Base-by-base conservation (phyloP, 2,329 filamentous ascomycete genomes). In the Passalora sequoiae region DNA sequence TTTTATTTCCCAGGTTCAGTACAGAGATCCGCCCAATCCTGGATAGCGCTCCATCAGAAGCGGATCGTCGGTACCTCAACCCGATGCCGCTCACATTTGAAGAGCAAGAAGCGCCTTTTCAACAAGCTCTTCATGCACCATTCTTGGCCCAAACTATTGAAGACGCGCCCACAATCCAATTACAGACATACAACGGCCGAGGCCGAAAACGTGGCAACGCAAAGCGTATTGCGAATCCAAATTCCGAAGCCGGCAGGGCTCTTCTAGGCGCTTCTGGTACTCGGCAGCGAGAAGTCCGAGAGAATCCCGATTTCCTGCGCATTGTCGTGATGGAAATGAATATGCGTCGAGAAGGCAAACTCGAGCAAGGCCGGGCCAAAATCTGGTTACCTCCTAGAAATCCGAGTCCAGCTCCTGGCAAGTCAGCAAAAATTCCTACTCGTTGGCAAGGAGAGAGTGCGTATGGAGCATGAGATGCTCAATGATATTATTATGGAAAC, bases 301-400 rank as follows among this genome's bases (percentile, higher is more conserved):
- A 83, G 56, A 83, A 83, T 60, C 69, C 74, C 51, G 73, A 82
- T 55, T 83, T 83, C 58, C 63, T 83, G 35, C 73, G 79, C 25
- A 73, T 82, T 51, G 77, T 81, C 12, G 79, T 82, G 8, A 67
- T 82, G 36, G 79, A 83, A 62, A 81, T 82, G 78, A 81, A 82
- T 60, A 83, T 83, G 79, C 72, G 78, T 27, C 72, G 78, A 31
- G 70, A 69, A 47, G 79, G 79, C 43, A 83, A 83, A 63, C 66
- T 83, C 32, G 76, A 78, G 48, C 68, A 73, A 12, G 76, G 77
- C 15, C 69, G 72, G 50, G 79, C 79, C 19, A 72, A 71, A 43
- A 70, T 81, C 47, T 81, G 77, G 76, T 62, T 82, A 32, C 78
- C 79, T 27, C 78, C 79, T 32, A 70, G 79, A 48, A 67, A 70